Conservation (phyloP, 805 yeast species). For the Wilhelminamyces savonicus region DNA sequence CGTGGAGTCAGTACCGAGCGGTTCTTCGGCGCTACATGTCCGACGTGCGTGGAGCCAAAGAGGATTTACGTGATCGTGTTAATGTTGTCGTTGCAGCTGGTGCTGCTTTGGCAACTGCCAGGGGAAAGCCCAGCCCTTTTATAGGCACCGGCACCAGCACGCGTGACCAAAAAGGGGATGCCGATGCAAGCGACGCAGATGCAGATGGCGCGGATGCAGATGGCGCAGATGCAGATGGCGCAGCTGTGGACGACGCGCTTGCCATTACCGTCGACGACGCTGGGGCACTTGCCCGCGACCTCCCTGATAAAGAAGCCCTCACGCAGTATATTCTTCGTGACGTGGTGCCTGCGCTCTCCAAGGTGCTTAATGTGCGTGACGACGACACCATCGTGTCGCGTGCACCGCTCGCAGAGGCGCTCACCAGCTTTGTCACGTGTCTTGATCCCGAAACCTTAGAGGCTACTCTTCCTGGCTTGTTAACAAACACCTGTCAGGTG, state of each 20-base stretch:
- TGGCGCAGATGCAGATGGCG: slow-evolving; percentile 14
- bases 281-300: slow-evolving; percentile 14
- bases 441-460: slow-evolving; percentile 52
- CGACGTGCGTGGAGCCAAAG: slow-evolving; percentile 31
- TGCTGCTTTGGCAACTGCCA: slow-evolving; percentile 34
- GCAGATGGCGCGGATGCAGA: slow-evolving; percentile 6
- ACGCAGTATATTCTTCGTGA: slow-evolving; percentile 45
- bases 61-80: slow-evolving; percentile 51
- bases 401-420: slow-evolving; percentile 76
- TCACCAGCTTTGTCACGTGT: slow-evolving; percentile 60
- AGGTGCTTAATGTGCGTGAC: slow-evolving; percentile 55
- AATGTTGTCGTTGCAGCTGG: slow-evolving; percentile 53
- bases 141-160: too few species aligned
- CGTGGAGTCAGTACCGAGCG: slow-evolving; percentile 80
- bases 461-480: slow-evolving; percentile 66
- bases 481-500: slow-evolving; percentile 85
- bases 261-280: slow-evolving; percentile 27
- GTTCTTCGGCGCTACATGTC: slow-evolving; percentile 62
- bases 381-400: slow-evolving; percentile 74
- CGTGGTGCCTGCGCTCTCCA: slow-evolving; percentile 55
- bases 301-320: slow-evolving; percentile 20
- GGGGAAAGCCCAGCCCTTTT: too few species aligned
- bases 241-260: slow-evolving; percentile 1
- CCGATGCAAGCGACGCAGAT: slow-evolving; percentile 5
- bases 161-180: too few species aligned